Percentiles rank a stretch among this genome's conserved stretches.
phyloP scores from a whole-genome alignment of 228 moss, liverwort and hornwort genomes.

The Sphagnum magellanicum region DNA sequence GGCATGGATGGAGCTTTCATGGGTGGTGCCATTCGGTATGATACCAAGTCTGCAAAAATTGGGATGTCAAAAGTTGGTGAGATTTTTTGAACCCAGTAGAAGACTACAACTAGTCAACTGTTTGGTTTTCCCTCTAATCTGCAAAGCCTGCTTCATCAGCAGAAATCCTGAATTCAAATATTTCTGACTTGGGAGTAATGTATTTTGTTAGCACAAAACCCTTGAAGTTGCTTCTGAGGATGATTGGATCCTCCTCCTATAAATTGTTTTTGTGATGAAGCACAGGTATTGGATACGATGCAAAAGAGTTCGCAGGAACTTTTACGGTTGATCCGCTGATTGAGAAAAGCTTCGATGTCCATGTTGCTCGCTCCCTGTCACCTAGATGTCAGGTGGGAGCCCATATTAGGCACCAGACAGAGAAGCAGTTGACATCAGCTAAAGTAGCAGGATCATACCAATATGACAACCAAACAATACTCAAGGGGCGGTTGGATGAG shows the following conservation, averaged over 20 bases:
- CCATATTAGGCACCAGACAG: constrained; percentile 42
- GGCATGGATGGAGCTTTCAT: constrained; percentile 11
- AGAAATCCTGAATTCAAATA: too few relatives aligned
- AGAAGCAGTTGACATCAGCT: constrained; percentile 51
- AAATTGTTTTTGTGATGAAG: neutral
- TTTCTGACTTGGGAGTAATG: too few relatives aligned
- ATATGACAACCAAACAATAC: constrained; percentile 44
- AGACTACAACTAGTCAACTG: too few relatives aligned
- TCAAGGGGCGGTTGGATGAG: constrained; percentile 55
- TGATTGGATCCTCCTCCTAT: too few relatives aligned
- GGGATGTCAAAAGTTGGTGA: too few relatives aligned
- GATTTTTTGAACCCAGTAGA: too few relatives aligned
- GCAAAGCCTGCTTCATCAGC: too few relatives aligned
- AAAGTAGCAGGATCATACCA: constrained; percentile 39
- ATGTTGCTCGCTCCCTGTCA: constrained; percentile 40
- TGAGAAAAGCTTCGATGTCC: constrained; percentile 52
- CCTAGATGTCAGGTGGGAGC: constrained; percentile 44
- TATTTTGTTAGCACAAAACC: too few relatives aligned
- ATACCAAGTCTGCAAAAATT: too few relatives aligned
- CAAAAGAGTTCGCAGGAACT: constrained; percentile 36
- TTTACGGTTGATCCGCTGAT: constrained; percentile 43
- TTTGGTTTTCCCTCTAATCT: too few relatives aligned
- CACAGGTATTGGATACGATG: constrained; percentile 39
- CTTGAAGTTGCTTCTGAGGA: too few relatives aligned
- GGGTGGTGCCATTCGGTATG: too few relatives aligned